These are phyloP conservation scores for Vicia sativa DNA, from an alignment of 306 rosid species.

Conservation along the genomic window DNA sequence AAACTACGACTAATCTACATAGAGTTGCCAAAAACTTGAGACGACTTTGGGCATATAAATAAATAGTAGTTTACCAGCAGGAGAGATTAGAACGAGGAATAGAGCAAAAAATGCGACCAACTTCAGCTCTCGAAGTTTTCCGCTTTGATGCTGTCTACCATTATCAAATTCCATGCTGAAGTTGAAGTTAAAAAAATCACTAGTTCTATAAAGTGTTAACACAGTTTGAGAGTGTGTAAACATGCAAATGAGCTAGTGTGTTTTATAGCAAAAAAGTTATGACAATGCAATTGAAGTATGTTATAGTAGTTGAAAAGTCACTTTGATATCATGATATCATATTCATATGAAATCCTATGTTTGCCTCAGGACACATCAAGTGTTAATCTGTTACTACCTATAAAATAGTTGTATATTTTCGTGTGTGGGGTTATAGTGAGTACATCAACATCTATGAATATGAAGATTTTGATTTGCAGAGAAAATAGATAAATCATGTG, in stretches of 20 bases:
- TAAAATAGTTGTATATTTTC: neutral
- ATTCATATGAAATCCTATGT: constrained; percentile 39
- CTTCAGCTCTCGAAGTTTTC: constrained; percentile 32
- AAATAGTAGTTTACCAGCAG: constrained; percentile 45
- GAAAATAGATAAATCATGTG: constrained; percentile 39
- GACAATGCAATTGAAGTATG: constrained; percentile 21
- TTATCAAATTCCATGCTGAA: constrained; percentile 42
- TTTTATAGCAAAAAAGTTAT: constrained; percentile 27
- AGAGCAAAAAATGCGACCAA: constrained; percentile 45
- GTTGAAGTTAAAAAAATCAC: constrained; percentile 38
- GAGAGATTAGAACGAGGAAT: constrained; percentile 43
- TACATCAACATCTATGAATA: constrained; percentile 22
- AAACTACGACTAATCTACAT: too few relatives aligned
- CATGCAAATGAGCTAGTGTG: constrained; percentile 10
- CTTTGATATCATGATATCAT: constrained; percentile 38
- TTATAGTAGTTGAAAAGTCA: constrained; percentile 47
- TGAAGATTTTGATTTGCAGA: constrained; percentile 15
- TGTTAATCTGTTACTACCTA: neutral
- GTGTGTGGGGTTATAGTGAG: constrained; percentile 3
- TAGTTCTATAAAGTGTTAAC: constrained; percentile 27
- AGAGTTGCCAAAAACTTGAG: too few relatives aligned
- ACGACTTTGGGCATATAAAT: too few relatives aligned
- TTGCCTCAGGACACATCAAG: neutral
- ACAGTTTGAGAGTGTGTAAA: constrained; percentile 7
- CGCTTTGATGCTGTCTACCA: constrained; percentile 30